Evolutionary conservation across 768 basidiomycete genomes (phyloP), one percentile per base, ranked within the genome.

Genomic region (Boletus sp.): DNA sequence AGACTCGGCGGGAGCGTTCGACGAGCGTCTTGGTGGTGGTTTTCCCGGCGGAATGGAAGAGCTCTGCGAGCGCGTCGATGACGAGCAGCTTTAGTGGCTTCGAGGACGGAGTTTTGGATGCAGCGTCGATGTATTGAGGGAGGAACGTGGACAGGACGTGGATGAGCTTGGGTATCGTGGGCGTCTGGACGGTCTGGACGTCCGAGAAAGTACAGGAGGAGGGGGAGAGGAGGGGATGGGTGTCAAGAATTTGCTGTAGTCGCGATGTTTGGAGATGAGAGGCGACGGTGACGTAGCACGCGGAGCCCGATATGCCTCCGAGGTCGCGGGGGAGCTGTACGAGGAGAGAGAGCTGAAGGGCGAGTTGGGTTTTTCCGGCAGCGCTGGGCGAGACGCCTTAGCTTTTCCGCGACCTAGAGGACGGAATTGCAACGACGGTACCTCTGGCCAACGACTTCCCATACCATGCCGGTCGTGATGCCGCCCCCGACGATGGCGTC

Each of bases 291-390:
- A 96, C 73, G 72, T 90, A 94, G 67, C 90, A 91, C 2, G 86
- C 75, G 1, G 88, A 83, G 35, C 89, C 91, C 10, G 67, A 75
- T 30, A 88, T 70, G 20, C 87, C 90, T 9, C 84, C 84, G 5
- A 77, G 72, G 44, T 70, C 66, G 46, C 20, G 64, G 24, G 90
- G 84, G 0, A 91, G 77, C 68, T 98, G 95, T 1, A 90, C 88
- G 20, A 82, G 77, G 32, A 96, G 75, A 4, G 92, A 84, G 18
- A 93, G 80, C 62, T 95, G 94, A 14, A 99, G 77, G 4, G 89
- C 90, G 5, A 98, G 73, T 64, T 98, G 94, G 1, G 94, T 94
- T 75, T 99, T 99, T 39, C 97, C 97, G 29, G 96, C 86, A 24
- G 94, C 88, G 68, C 97, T 99, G 68, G 15, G 40, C 33, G 40